A percentile compares a stretch with the other conserved stretches of the same genome.
Conservation (phyloP, 2,329 filamentous ascomycete species). For the Neofusicoccum sp. region DNA sequence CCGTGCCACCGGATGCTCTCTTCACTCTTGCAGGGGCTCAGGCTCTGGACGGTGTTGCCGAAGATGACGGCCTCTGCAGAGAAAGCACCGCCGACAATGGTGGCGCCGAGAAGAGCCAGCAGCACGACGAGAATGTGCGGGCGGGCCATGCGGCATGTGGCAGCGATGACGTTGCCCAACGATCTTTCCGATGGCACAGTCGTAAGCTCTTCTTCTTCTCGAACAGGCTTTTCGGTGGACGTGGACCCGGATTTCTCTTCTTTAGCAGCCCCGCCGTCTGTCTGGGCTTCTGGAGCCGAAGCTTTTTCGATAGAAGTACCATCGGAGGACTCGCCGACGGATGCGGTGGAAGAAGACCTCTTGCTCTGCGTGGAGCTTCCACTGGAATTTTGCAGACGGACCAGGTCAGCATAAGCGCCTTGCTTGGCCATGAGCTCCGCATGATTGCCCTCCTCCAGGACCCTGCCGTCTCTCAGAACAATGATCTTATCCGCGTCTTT, state of each 20-base stretch:
- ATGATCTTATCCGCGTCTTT: conserved; percentile 40
- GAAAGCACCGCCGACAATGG: conserved; percentile 60
- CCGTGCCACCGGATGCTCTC: conserved; percentile 54
- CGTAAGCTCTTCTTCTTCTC: background rate
- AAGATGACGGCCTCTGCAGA: conserved; percentile 62
- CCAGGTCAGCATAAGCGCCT: conserved; percentile 53
- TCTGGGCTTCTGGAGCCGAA: conserved; percentile 25
- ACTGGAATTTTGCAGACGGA: conserved; percentile 47
- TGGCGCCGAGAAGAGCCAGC: conserved; percentile 54
- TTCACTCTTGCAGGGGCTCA: conserved; percentile 57
- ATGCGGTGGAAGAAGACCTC: background rate
- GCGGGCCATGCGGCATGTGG: conserved; percentile 27
- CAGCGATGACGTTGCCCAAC: conserved; percentile 25
- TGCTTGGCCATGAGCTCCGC: conserved; percentile 36
- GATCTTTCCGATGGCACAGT: background rate
- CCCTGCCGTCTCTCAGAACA: conserved; percentile 41
- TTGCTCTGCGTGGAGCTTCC: conserved; percentile 21
- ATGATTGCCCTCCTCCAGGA: conserved; percentile 42
- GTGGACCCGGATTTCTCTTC: conserved; percentile 18
- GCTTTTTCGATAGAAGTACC: conserved; percentile 19
- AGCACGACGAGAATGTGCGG: conserved; percentile 50
- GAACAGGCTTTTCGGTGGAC: background rate
- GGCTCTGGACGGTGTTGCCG: conserved; percentile 60
- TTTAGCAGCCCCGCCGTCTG: conserved; percentile 27
- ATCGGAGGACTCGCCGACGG: conserved; percentile 24